Conservation (phyloP, 306 rosid species). For the Acmispon strigosus region DNA sequence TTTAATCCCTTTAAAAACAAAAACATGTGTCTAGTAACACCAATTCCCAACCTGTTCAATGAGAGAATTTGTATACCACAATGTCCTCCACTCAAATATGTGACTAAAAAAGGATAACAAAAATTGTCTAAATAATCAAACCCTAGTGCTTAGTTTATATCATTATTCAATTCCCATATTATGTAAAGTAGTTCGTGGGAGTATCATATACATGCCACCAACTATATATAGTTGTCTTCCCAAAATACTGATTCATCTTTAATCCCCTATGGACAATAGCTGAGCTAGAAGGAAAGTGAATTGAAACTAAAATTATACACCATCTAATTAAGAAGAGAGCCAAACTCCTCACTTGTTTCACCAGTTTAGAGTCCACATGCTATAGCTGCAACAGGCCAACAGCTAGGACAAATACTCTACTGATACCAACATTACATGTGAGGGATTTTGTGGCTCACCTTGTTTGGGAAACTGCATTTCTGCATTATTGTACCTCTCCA, state of each 20-base stretch:
- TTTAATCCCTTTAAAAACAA: too few relatives aligned
- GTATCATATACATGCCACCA: not conserved
- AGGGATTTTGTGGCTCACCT: slow-evolving; percentile 11
- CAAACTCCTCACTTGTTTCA: not conserved
- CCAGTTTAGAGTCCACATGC: slow-evolving; percentile 25
- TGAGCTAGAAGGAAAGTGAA: not conserved
- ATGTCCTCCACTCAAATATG: not conserved
- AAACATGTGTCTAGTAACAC: too few relatives aligned
- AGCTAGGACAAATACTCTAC: slow-evolving; percentile 13
- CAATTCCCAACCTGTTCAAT: not conserved
- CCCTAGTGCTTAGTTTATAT: not conserved
- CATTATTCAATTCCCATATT: not conserved
- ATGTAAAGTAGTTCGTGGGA: not conserved
- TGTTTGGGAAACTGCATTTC: slow-evolving; percentile 16
- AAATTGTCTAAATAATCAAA: not conserved
- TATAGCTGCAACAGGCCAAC: slow-evolving; percentile 12
- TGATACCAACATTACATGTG: slow-evolving; percentile 25
- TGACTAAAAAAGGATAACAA: not conserved
- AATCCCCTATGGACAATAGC: not conserved
- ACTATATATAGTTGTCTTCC: too few relatives aligned
- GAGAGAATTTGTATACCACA: not conserved
- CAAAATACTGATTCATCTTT: too few relatives aligned
- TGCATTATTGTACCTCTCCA: slow-evolving; percentile 29
- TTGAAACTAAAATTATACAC: not conserved
- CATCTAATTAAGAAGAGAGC: not conserved